phyloP scores from a whole-genome alignment of 495 filamentous ascomycete genomes.

The Parachaetomium inaequale region DNA sequence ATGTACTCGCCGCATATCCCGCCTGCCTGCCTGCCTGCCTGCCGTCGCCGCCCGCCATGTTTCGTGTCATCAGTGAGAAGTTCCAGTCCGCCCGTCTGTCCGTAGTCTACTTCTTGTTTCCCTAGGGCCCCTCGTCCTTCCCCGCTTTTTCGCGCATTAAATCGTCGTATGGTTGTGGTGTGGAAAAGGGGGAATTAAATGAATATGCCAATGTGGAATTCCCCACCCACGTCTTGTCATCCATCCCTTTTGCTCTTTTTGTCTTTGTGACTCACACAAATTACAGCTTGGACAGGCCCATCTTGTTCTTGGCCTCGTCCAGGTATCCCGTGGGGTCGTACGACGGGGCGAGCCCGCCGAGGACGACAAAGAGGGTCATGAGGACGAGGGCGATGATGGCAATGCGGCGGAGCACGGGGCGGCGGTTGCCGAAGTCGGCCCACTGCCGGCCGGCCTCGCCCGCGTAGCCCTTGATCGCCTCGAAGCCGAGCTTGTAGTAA shows the following conservation, averaged over 20 bases:
- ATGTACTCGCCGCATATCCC: constrained; percentile 12
- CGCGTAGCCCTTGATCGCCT: constrained; percentile 75
- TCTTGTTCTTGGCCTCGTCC: constrained; percentile 45
- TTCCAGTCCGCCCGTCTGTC: not conserved
- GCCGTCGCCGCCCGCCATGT: not conserved
- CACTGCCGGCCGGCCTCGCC: constrained; percentile 66
- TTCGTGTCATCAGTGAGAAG: constrained; percentile 9
- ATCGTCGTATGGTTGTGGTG: constrained; percentile 30
- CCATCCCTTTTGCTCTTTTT: not conserved
- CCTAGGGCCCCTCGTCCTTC: not conserved
- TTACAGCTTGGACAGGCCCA: constrained; percentile 38
- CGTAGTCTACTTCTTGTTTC: not conserved
- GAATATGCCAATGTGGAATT: constrained; percentile 14
- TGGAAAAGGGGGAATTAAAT: constrained; percentile 15
- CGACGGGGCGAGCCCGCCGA: constrained; percentile 51
- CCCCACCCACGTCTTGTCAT: not conserved
- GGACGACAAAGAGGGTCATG: constrained; percentile 63
- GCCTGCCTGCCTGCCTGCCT: too few species aligned
- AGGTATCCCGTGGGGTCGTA: constrained; percentile 47
- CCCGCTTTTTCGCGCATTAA: constrained; percentile 24
- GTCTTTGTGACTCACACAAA: not conserved
- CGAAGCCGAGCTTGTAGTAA: constrained; percentile 94
- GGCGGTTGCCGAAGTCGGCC: constrained; percentile 78
- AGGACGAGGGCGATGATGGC: constrained; percentile 59
- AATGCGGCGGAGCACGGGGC: constrained; percentile 72